phyloP scores from a whole-genome alignment of 2,329 filamentous ascomycete genomes.

The Xylaria multiplex region DNA sequence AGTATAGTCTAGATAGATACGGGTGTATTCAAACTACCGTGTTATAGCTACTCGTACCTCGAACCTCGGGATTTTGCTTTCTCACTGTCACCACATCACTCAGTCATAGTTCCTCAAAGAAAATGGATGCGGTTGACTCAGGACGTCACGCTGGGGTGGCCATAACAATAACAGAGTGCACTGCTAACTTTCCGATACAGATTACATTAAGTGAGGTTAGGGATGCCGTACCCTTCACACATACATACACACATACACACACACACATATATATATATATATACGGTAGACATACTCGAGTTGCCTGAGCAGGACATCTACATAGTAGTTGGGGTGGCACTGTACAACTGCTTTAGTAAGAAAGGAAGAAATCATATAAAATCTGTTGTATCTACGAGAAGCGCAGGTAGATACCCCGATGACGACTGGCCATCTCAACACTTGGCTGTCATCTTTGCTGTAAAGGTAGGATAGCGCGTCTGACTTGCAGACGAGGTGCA shows the following conservation, averaged over 20 bases:
- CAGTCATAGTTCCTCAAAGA: not conserved
- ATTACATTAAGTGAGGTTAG: not conserved
- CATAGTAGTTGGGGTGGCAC: conserved; percentile 12
- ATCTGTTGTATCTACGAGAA: not conserved
- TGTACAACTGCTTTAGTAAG: conserved; percentile 21
- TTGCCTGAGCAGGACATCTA: too few relatives aligned
- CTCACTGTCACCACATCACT: not conserved
- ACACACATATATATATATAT: too few relatives aligned
- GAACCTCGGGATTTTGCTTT: not conserved
- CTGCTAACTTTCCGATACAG: conserved; percentile 8
- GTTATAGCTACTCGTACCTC: not conserved
- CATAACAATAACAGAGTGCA: not conserved
- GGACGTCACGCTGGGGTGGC: not conserved
- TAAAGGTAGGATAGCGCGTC: conserved; percentile 29
- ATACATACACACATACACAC: too few relatives aligned
- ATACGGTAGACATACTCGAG: too few relatives aligned
- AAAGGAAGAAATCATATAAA: conserved; percentile 21
- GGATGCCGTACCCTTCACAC: too few relatives aligned
- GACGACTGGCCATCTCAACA: conserved; percentile 22
- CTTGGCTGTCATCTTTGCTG: conserved; percentile 27
- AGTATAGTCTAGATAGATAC: not conserved
- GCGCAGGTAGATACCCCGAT: conserved; percentile 1
- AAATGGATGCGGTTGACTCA: not conserved
- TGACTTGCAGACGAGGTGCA: conserved; percentile 33
- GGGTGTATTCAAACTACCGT: conserved; percentile 10